phyloP scores from a whole-genome alignment of 208 protist genomes.

The Zelonia costaricensis region DNA sequence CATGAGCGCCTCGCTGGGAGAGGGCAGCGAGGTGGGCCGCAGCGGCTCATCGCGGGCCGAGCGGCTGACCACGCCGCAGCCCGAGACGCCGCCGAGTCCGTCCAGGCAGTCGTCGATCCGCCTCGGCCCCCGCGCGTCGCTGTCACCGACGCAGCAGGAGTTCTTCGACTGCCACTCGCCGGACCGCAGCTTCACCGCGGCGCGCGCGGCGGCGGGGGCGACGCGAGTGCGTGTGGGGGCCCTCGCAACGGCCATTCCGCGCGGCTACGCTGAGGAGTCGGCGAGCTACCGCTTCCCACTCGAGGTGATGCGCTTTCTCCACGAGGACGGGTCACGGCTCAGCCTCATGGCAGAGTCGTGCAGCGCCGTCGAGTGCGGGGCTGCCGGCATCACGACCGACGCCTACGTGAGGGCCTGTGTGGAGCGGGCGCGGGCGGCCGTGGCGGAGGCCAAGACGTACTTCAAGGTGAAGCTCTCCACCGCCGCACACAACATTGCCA shows the following conservation, averaged over 20 bases:
- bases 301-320: constrained; percentile 43
- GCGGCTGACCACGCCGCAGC: neutral
- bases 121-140: neutral
- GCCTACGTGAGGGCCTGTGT: constrained; percentile 45
- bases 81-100: neutral
- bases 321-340: constrained; percentile 55
- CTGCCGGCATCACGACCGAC: constrained; percentile 27
- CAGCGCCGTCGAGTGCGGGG: constrained; percentile 7
- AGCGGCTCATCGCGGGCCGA: neutral
- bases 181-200: neutral
- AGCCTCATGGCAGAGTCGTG: constrained; percentile 54
- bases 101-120: neutral
- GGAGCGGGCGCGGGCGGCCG: constrained; percentile 19
- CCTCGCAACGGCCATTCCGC: constrained; percentile 29
- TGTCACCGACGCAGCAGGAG: neutral
- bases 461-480: constrained; percentile 55
- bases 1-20: neutral
- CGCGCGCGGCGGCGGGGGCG: constrained; percentile 2
- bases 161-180: neutral
- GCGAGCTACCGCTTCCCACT: constrained; percentile 44
- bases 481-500: constrained; percentile 45
- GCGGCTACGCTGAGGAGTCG: constrained; percentile 31
- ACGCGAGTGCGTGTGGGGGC: constrained; percentile 31
- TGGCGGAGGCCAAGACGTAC: constrained; percentile 39
- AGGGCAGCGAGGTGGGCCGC: neutral